Evolutionary conservation across 2,329 filamentous ascomycete species (phyloP), one percentile per base, ranked within the genome.

Genomic region (Huntiella omanensis): DNA sequence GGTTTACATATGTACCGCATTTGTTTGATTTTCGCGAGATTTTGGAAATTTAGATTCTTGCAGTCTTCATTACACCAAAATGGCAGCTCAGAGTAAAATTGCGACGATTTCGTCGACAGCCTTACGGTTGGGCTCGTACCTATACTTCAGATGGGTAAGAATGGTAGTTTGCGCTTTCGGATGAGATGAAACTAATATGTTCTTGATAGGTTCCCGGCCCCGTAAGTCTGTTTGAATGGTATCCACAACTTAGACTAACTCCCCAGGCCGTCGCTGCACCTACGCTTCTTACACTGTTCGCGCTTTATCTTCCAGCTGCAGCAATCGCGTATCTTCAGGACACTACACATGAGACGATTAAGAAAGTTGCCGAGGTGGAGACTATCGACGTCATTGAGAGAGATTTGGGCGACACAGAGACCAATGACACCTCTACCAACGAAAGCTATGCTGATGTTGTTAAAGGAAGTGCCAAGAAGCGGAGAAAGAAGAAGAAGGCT

Each of bases 221-320:
- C 51, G 57, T 59, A 54, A 52, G 56, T 49, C 28, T 15, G 15
- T 15, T 10, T 16, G n/a, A 16, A 32, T 33, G 35, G 32, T 42
- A 36, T 43, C 8, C 35, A 19, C 40, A 28, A 15, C 39, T 36
- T 15, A 6, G n/a, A 4, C 33, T 15, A 12, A 38, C 33, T 32
- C 43, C 36, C 46, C 50, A 56, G 54, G 51, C 53, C 15, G 50
- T 50, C 6, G 45, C 55, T 11, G 53, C 52, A 11, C 32, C 51
- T 33, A 52, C 51, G 12, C 52, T 76, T 3, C 75, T 75, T 48
- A 68, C 78, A 0, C 62, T 80, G 2, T 76, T 80, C 50, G 75
- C 72, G 17, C 60, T 84, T 48, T 84, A 83, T 53, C 57, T 78
- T 0, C 69, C 77, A 0, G 66, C 76, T 0, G 83, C 80, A 59